Percentiles rank a stretch among this genome's conserved stretches.
Conservation (phyloP, 768 basidiomycete genomes). For the Auricularia sp. region DNA sequence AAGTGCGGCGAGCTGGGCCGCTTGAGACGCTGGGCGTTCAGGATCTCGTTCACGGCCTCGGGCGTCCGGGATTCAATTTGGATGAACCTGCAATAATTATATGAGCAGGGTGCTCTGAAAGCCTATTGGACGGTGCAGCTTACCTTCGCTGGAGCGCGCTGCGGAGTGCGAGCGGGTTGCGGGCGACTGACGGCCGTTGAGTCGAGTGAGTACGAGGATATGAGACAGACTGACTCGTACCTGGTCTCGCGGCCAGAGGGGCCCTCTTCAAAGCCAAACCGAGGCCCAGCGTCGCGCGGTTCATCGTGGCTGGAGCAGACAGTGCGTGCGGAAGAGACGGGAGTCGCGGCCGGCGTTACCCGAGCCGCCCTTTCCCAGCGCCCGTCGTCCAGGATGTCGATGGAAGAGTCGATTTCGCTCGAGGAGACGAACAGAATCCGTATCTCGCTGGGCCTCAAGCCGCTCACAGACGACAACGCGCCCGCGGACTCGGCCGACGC, state of each 20-base stretch:
- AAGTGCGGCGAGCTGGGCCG: constrained; percentile 94
- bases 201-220: not conserved
- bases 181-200: not conserved
- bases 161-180: not conserved
- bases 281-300: not conserved
- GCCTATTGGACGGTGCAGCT: not conserved
- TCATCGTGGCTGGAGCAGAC: not conserved
- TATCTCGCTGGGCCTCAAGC: constrained; percentile 86
- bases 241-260: not conserved
- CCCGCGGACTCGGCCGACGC: constrained; percentile 69
- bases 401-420: constrained; percentile 84
- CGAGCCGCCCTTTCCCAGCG: too few species aligned
- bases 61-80: constrained; percentile 59
- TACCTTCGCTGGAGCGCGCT: not conserved
- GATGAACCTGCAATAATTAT: constrained; percentile 30
- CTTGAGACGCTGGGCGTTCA: constrained; percentile 78
- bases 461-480: constrained; percentile 71
- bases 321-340: not conserved
- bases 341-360: too few species aligned
- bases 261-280: not conserved
- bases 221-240: not conserved
- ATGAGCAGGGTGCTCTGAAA: not conserved
- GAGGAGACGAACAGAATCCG: constrained; percentile 96
- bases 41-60: constrained; percentile 45
- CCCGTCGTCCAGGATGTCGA: constrained; percentile 13